Evolutionary conservation across 1,284 basidiomycete species (phyloP).

Genomic region (Ganoderma resinaceum): DNA sequence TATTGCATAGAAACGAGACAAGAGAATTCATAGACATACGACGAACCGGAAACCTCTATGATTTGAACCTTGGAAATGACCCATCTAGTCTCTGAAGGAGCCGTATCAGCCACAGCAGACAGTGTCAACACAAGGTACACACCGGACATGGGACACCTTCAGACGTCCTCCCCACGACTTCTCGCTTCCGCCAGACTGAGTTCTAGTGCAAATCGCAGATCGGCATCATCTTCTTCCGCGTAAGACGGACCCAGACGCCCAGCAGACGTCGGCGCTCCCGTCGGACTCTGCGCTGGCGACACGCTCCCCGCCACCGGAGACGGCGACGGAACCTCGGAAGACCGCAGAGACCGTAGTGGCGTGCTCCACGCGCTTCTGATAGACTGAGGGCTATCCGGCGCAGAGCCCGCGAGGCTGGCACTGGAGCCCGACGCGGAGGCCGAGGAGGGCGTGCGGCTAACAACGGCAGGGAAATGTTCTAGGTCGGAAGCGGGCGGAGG

Average conservation of each 20-base stretch:
- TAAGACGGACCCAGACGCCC: conserved; percentile 2
- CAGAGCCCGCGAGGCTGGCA: conserved; percentile 18
- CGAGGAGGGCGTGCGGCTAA: conserved; percentile 34
- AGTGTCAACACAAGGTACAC: background rate
- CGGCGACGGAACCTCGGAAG: conserved; percentile 35
- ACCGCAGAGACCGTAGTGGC: conserved; percentile 36
- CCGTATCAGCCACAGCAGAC: background rate
- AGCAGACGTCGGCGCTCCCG: conserved; percentile 10
- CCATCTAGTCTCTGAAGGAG: background rate
- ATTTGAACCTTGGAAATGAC: background rate
- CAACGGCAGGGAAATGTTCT: conserved; percentile 33
- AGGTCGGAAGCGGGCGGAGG: conserved; percentile 23
- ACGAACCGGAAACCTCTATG: background rate
- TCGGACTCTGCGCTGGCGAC: conserved; percentile 26
- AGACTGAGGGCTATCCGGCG: conserved; percentile 37
- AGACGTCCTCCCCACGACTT: conserved; percentile 40
- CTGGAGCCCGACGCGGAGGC: conserved; percentile 28
- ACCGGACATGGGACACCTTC: background rate
- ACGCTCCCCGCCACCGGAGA: conserved; percentile 13
- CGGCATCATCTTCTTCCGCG: conserved; percentile 32
- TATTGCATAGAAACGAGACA: background rate
- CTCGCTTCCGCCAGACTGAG: conserved; percentile 43
- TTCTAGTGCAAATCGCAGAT: conserved; percentile 42
- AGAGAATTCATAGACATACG: conserved; percentile 1
- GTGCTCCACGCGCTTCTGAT: conserved; percentile 42